Evolutionary conservation across 2,329 filamentous ascomycete genomes (phyloP), one percentile per base, ranked within the genome.

Genomic region (Nemania sp.): DNA sequence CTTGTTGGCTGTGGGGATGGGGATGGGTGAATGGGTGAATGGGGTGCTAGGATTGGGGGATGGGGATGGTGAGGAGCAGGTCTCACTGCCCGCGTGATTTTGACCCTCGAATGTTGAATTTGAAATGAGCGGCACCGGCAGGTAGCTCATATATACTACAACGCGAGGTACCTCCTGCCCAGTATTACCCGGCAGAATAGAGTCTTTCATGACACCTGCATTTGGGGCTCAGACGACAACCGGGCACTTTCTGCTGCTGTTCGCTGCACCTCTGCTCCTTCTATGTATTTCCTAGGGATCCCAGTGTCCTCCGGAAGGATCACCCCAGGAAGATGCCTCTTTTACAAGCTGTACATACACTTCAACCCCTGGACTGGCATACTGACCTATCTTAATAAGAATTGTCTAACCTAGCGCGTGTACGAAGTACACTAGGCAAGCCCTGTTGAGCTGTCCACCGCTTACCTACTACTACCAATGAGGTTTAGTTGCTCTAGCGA

Each of bases 1-100:
- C n/a, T n/a, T n/a, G n/a, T n/a, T n/a, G n/a, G n/a, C n/a, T n/a
- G n/a, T n/a, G n/a, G n/a, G n/a, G n/a, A 43, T 51, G 51, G 51
- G 40, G 46, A 37, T 23, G 46, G 39, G 40, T 46, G 24, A n/a
- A 26, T 40, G 23, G 41, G 45, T 34, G 22, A 30, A n/a, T n/a
- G n/a, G n/a, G n/a, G n/a, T n/a, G n/a, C n/a, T n/a, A n/a, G 17
- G 15, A 26, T 34, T 42, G n/a, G 39, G n/a, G 39, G 46, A 49
- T 49, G 48, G 23, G 24, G 28, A 37, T 31, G 40, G 15, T 14
- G 30, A 46, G 19, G 46, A 30, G 36, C 33, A 42, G 28, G 40
- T 28, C 45, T 40, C 24, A n/a, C n/a, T 34, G 24, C 40, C 9
- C 39, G 24, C 33, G 33, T 45, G 40, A 24, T 39, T 24, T 51